These are phyloP conservation scores for Ascomycota sp. DNA, from an alignment of 2,329 filamentous ascomycete genomes.

Conservation along the genomic window DNA sequence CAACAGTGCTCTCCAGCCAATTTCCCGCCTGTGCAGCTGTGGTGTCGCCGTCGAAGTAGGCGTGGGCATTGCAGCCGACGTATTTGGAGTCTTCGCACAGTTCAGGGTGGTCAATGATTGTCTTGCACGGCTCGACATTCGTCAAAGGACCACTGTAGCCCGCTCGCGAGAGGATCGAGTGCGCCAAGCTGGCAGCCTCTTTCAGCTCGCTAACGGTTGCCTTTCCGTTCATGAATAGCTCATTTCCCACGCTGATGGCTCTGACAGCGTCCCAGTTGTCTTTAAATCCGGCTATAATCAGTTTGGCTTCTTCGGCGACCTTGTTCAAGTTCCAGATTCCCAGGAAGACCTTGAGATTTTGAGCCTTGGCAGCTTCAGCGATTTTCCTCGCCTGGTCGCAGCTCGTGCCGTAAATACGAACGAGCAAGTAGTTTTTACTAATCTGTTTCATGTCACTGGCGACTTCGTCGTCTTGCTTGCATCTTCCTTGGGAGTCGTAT, in stretches of 20 bases:
- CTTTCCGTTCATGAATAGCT: constrained; percentile 47
- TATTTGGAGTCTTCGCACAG: constrained; percentile 59
- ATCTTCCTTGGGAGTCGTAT: constrained; percentile 31
- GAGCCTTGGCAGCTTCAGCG: constrained; percentile 39
- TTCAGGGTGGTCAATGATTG: constrained; percentile 41
- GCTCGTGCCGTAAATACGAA: constrained; percentile 66
- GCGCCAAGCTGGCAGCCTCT: constrained; percentile 34
- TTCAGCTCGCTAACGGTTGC: constrained; percentile 33
- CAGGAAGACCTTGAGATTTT: constrained; percentile 50
- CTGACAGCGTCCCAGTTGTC: constrained; percentile 49
- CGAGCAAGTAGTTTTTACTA: constrained; percentile 31
- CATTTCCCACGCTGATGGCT: constrained; percentile 63
- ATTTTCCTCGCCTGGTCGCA: constrained; percentile 51
- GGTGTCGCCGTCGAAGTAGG: constrained; percentile 57
- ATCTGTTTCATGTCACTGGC: constrained; percentile 40
- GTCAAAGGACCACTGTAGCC: constrained; percentile 59
- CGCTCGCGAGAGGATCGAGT: constrained; percentile 31
- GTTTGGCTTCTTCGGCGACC: constrained; percentile 34
- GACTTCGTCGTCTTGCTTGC: constrained; percentile 46
- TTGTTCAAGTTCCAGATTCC: constrained; percentile 48
- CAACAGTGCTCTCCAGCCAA: constrained; percentile 41
- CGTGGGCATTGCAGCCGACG: constrained; percentile 63
- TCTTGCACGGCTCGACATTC: constrained; percentile 59
- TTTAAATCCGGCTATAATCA: constrained; percentile 36
- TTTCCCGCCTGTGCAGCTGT: constrained; percentile 39